phyloP scores from a whole-genome alignment of 2,329 filamentous ascomycete genomes.

The Lecanicillium sp. region DNA sequence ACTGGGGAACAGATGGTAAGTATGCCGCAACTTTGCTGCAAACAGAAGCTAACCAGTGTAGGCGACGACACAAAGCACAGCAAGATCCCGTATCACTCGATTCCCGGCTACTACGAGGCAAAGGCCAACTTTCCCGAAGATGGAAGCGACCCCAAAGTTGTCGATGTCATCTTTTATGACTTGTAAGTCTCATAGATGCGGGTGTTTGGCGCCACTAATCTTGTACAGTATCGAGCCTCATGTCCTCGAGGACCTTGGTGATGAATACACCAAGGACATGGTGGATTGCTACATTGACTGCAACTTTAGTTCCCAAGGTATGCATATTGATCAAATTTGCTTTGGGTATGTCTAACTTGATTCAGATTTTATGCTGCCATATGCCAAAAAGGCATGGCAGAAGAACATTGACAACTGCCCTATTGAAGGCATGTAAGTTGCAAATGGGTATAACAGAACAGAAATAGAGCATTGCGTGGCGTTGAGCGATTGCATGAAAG shows the following conservation, averaged over 20 bases:
- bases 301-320: constrained; percentile 28
- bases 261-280: constrained; percentile 22
- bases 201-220: too few relatives aligned
- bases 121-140: constrained; percentile 37
- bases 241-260: constrained; percentile 27
- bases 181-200: constrained; percentile 27
- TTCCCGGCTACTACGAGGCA: constrained; percentile 42
- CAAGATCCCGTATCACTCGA: constrained; percentile 33
- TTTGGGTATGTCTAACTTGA: constrained; percentile 2
- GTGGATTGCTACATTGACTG: constrained; percentile 30
- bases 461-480: too few relatives aligned
- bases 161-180: constrained; percentile 47
- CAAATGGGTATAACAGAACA: too few relatives aligned
- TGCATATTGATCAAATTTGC: not conserved
- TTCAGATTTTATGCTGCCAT: constrained; percentile 28
- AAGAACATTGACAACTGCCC: constrained; percentile 26
- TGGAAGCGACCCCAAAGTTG: constrained; percentile 30
- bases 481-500: too few relatives aligned
- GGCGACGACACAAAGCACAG: constrained; percentile 48
- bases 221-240: constrained; percentile 26
- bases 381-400: constrained; percentile 29
- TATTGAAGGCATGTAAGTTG: constrained; percentile 7
- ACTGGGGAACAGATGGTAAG: constrained; percentile 40
- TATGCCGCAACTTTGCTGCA: not conserved
- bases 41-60: constrained; percentile 11